Conservation (phyloP, 179 eudicot genomes). For the Carnegiea gigantea region DNA sequence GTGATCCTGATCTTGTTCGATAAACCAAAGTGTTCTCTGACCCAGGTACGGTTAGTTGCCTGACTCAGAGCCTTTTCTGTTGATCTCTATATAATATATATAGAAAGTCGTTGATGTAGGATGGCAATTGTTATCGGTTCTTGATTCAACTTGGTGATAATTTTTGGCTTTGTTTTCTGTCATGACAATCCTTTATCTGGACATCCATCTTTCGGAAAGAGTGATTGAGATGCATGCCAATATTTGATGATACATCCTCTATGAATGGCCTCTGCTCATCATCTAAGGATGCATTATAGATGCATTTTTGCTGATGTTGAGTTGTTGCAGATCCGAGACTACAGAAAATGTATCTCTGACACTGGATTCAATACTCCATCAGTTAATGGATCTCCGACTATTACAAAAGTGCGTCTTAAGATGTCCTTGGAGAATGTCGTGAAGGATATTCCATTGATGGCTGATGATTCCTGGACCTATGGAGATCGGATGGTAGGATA, state of each 20-base stretch:
- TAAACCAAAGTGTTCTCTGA: not conserved
- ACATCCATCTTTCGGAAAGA: not conserved
- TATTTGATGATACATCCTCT: not conserved
- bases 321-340: slow-evolving; percentile 77
- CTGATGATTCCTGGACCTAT: slow-evolving; percentile 86
- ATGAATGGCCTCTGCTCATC: not conserved
- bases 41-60: not conserved
- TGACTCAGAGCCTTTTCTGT: not conserved
- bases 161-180: not conserved
- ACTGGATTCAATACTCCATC: slow-evolving; percentile 43
- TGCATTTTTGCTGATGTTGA: slow-evolving; percentile 19
- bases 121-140: not conserved
- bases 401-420: slow-evolving; percentile 63
- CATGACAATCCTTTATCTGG: slow-evolving; percentile 7
- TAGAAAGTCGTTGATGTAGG: not conserved
- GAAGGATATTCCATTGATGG: slow-evolving; percentile 83
- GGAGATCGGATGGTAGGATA: slow-evolving; percentile 94
- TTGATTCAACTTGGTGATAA: not conserved
- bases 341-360: slow-evolving; percentile 62
- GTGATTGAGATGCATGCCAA: not conserved
- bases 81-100: not conserved
- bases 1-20: not conserved
- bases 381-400: slow-evolving; percentile 44
- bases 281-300: not conserved
- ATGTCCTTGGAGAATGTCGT: slow-evolving; percentile 95